phyloP scores from a whole-genome alignment of 1,139 yeast species.

The Nadsonia commutata region DNA sequence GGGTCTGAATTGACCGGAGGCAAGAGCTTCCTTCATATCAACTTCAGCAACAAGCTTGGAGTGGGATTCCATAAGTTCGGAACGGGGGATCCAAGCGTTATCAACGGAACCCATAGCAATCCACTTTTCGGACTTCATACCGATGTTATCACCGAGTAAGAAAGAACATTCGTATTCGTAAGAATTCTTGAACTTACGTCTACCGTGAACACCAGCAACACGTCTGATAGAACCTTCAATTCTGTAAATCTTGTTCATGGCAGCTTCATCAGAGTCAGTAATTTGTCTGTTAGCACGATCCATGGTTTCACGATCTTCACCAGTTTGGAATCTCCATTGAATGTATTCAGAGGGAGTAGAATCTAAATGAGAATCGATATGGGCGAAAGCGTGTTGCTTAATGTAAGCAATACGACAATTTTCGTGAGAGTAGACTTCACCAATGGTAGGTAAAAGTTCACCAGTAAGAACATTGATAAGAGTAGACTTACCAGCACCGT shows the following conservation, averaged over 20 bases:
- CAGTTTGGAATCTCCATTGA: conserved; percentile 99
- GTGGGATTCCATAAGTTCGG: conserved; percentile 97
- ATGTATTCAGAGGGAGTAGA: conserved; percentile 99
- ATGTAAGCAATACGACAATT: conserved; percentile 99
- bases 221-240: conserved; percentile 98
- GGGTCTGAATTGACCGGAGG: conserved; percentile 99
- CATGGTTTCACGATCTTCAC: conserved; percentile 99
- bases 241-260: conserved; percentile 99
- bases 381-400: conserved; percentile 99
- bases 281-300: conserved; percentile 99
- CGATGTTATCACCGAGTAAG: conserved; percentile 93
- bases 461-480: conserved; percentile 97
- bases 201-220: conserved; percentile 84
- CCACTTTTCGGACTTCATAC: conserved; percentile 99
- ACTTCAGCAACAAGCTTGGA: conserved; percentile 99
- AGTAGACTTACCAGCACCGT: conserved; percentile 99
- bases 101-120: conserved; percentile 99
- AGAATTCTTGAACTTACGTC: conserved; percentile 99
- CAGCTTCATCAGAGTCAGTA: conserved; percentile 90
- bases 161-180: conserved; percentile 98
- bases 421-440: conserved; percentile 99
- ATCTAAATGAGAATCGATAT: conserved; percentile 96
- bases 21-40: conserved; percentile 99
- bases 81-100: conserved; percentile 99
- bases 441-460: conserved; percentile 93